A percentile compares a stretch with the other conserved stretches of the same genome.
These are phyloP conservation scores for Aspergillus haitiensis DNA, from an alignment of 495 filamentous ascomycete species.

Conservation along the genomic window DNA sequence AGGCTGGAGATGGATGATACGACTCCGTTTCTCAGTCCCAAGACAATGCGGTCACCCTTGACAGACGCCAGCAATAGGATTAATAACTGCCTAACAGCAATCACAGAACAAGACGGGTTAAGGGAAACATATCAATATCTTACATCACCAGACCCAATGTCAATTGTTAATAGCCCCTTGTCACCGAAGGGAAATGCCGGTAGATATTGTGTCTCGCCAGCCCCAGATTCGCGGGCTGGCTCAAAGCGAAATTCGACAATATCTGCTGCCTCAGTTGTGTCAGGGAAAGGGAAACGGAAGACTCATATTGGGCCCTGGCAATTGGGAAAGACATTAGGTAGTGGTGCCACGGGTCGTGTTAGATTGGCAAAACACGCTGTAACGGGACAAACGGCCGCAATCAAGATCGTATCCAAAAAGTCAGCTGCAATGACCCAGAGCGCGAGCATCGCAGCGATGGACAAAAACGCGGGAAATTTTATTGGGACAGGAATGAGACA, in stretches of 20 bases:
- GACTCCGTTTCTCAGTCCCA: conserved; percentile 14
- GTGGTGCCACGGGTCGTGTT: conserved; percentile 82
- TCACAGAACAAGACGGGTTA: conserved; percentile 25
- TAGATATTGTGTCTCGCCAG: conserved; percentile 55
- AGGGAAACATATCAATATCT: conserved; percentile 31
- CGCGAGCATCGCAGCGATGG: conserved; percentile 73
- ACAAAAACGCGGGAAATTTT: conserved; percentile 51
- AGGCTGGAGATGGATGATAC: conserved; percentile 25
- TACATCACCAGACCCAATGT: conserved; percentile 41
- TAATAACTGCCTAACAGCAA: conserved; percentile 41
- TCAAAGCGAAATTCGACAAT: conserved; percentile 70
- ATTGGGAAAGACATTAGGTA: conserved; percentile 80
- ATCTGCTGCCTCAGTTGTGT: conserved; percentile 66
- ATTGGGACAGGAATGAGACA: conserved; percentile 49
- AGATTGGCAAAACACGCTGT: conserved; percentile 73
- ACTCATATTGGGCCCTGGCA: conserved; percentile 88
- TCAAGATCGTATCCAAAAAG: conserved; percentile 89
- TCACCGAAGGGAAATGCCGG: conserved; percentile 43
- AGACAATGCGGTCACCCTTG: conserved; percentile 48
- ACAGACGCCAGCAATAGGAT: conserved; percentile 48
- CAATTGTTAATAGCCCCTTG: conserved; percentile 34
- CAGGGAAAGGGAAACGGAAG: conserved; percentile 64
- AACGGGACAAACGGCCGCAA: conserved; percentile 75
- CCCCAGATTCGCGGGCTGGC: conserved; percentile 51
- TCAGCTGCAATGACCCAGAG: conserved; percentile 68